Percentiles rank a stretch among this genome's conserved stretches.
Conservation (phyloP, 2,329 filamentous ascomycete species). For the Diaporthe sp. region DNA sequence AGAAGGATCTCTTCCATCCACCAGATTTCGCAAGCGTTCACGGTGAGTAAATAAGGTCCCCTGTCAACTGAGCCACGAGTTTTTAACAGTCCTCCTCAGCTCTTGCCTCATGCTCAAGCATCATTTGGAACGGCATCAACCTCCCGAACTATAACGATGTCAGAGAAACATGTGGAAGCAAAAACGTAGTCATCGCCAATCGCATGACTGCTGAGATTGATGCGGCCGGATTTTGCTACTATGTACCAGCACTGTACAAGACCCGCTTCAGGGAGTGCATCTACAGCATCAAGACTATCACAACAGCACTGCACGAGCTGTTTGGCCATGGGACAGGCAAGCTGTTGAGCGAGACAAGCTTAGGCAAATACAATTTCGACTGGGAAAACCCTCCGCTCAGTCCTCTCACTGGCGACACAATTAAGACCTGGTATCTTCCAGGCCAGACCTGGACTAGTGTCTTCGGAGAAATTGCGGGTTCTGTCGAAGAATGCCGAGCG, state of each 20-base stretch:
- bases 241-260: background rate
- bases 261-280: background rate
- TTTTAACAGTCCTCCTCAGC: background rate
- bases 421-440: background rate
- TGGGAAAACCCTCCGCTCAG: background rate
- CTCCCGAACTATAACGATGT: background rate
- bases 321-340: background rate
- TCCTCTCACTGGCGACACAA: background rate
- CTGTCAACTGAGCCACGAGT: background rate
- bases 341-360: background rate
- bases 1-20: background rate
- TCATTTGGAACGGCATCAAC: background rate
- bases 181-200: background rate
- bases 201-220: background rate
- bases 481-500: background rate
- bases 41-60: background rate
- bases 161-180: background rate
- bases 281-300: background rate
- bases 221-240: rapidly evolving
- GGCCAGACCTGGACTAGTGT: background rate
- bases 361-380: background rate
- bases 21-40: background rate
- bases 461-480: background rate
- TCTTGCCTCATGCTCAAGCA: background rate
- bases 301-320: background rate